Base-by-base conservation (phyloP, 306 rosid species). In the Abrus pulchellus region DNA sequence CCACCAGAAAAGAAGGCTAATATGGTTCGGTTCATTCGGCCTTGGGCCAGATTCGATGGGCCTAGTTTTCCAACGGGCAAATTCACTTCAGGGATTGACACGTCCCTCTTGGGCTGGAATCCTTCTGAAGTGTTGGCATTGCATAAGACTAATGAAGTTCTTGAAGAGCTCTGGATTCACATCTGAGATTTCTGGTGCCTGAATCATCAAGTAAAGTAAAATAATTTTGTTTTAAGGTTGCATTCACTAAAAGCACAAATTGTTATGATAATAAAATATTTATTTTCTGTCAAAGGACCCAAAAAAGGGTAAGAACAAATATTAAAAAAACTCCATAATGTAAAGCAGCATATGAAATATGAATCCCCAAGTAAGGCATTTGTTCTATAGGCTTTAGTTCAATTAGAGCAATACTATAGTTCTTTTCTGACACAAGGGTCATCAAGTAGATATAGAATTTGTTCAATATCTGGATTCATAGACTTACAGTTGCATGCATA, bases 101-200 rank as follows among this genome's bases (percentile, higher is more conserved):
- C 90, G 8, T 93, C 93, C 77, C 86, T 85, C 8, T 66, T 74
- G 52, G 91, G 94, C 30, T 63, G 69, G 34, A 93, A 93, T 10
- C 94, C 97, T 84, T 91, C 92, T 1, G 92, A 72, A 12, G 80
- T 86, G 85, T 91, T 93, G 64, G 98, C 97, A 61, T 91, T 91
- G 86, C 93, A 91, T 10, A 91, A 57, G 12, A 86, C 92, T 88
- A 2, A 84, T 78, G 79, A 91, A 85, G 78, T 85, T 89, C 43
- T 62, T 82, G 80, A 56, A 91, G n/a, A 90, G 84, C 9, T 91
- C 30, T 2, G 84, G 90, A 63, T 87, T 82, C 3, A 68, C 88
- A 65, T 47, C 29, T 72, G 94, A 93, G 4, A 87, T 59, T 3
- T 91, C 87, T 9, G 90, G 94, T 72, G 89, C 93, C 94, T 93